Evolutionary conservation across 2,329 filamentous ascomycete genomes (phyloP).

Genomic region (Aspergillus cejpii): DNA sequence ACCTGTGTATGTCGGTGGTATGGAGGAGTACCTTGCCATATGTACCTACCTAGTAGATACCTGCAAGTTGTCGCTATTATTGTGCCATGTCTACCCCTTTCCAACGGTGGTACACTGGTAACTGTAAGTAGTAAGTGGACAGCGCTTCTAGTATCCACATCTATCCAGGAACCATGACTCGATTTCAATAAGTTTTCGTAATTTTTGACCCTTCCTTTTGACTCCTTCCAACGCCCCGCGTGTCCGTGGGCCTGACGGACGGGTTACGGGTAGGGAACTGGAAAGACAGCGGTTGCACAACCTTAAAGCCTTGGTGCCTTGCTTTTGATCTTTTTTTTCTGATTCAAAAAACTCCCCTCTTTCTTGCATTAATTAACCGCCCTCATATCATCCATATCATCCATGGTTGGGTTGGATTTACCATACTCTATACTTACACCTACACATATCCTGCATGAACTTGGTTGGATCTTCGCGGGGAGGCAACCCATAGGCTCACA

Average conservation of each 20-base stretch:
- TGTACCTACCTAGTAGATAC: too few species aligned
- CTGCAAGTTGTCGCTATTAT: too few species aligned
- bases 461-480: neutral
- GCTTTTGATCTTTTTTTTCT: neutral
- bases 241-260: conserved; percentile 22
- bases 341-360: neutral
- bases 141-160: too few species aligned
- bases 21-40: too few species aligned
- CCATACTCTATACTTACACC: neutral
- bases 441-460: neutral
- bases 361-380: neutral
- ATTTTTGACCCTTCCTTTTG: too few species aligned
- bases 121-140: too few species aligned
- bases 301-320: conserved; percentile 17
- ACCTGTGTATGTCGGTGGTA: too few species aligned
- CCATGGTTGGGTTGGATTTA: neutral
- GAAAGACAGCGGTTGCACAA: conserved; percentile 23
- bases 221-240: conserved; percentile 14
- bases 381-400: neutral
- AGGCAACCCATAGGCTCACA: too few species aligned
- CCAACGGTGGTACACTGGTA: too few species aligned
- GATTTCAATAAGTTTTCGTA: too few species aligned
- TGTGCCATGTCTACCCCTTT: too few species aligned
- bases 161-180: too few species aligned
- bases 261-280: conserved; percentile 21